A percentile compares a stretch with the other conserved stretches of the same genome.
Conservation (phyloP, 2,329 filamentous ascomycete species). For the Claviceps sp. region DNA sequence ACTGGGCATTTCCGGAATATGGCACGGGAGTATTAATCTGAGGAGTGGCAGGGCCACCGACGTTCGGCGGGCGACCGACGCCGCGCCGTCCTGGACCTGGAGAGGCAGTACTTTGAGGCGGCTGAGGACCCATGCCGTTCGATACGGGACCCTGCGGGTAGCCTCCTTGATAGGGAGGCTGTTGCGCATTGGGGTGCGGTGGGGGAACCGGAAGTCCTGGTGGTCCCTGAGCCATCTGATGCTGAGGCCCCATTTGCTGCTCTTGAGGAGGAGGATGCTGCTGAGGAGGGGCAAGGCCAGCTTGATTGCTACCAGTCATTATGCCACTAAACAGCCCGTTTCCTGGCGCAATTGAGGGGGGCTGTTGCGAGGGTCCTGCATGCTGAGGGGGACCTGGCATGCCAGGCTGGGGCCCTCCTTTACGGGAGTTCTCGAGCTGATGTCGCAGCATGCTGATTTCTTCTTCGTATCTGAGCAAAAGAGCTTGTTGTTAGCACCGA, state of each 20-base stretch:
- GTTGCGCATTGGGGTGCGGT: conserved; percentile 47
- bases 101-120: conserved; percentile 72
- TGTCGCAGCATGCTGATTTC: conserved; percentile 75
- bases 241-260: conserved; percentile 38
- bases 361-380: conserved; percentile 66
- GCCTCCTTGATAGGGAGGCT: conserved; percentile 61
- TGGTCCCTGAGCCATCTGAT: conserved; percentile 59
- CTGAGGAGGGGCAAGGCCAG: conserved; percentile 68
- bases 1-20: conserved; percentile 70
- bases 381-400: conserved; percentile 62
- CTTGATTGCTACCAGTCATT: conserved; percentile 80
- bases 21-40: conserved; percentile 82
- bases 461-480: conserved; percentile 68
- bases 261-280: conserved; percentile 52
- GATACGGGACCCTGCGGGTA: conserved; percentile 45
- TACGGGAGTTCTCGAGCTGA: conserved; percentile 68
- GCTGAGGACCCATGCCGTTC: conserved; percentile 67
- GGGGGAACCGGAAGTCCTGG: conserved; percentile 48
- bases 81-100: conserved; percentile 70
- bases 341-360: conserved; percentile 80
- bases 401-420: conserved; percentile 40
- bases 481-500: conserved; percentile 4
- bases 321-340: conserved; percentile 91
- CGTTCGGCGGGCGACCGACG: conserved; percentile 50
- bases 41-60: conserved; percentile 65